Conservation (phyloP, 139 green algal species). For the Ettlia oleoabundans region DNA sequence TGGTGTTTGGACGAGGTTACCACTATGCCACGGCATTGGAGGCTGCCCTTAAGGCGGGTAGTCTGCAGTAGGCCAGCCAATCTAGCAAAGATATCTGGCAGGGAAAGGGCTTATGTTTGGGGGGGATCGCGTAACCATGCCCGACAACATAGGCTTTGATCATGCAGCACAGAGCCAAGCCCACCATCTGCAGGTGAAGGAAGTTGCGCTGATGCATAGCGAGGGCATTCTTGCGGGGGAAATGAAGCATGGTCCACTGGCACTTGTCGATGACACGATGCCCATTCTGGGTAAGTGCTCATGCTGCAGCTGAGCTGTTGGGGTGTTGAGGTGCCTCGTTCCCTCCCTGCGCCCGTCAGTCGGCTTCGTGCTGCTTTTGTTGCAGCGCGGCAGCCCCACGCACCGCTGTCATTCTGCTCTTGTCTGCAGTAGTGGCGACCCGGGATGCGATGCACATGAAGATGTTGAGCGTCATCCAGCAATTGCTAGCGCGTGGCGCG, state of each 20-base stretch:
- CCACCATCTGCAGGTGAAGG: slow-evolving; percentile 71
- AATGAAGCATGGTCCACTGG: slow-evolving; percentile 99
- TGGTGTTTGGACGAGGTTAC: slow-evolving; percentile 69
- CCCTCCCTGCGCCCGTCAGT: too few species aligned
- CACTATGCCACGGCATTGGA: slow-evolving; percentile 85
- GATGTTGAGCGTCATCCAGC: slow-evolving; percentile 92
- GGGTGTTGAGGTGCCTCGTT: too few species aligned
- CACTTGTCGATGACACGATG: slow-evolving; percentile 92
- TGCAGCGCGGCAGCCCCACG: too few species aligned
- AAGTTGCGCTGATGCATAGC: slow-evolving; percentile 94
- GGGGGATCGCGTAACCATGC: not conserved
- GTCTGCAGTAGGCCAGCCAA: too few species aligned
- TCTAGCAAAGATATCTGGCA: too few species aligned
- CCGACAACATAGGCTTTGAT: too few species aligned
- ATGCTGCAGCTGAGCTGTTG: too few species aligned
- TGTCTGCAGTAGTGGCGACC: too few species aligned
- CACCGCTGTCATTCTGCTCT: too few species aligned
- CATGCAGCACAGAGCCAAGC: too few species aligned
- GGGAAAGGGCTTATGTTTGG: not conserved
- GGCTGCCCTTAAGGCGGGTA: slow-evolving; percentile 59
- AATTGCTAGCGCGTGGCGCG: slow-evolving; percentile 77
- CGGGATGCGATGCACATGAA: slow-evolving; percentile 78
- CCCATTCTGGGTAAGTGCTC: slow-evolving; percentile 91
- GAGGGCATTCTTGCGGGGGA: slow-evolving; percentile 98
- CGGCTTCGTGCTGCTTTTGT: too few species aligned